Evolutionary conservation across 306 rosid genomes (phyloP).

Genomic region (Cucumis sativus): DNA sequence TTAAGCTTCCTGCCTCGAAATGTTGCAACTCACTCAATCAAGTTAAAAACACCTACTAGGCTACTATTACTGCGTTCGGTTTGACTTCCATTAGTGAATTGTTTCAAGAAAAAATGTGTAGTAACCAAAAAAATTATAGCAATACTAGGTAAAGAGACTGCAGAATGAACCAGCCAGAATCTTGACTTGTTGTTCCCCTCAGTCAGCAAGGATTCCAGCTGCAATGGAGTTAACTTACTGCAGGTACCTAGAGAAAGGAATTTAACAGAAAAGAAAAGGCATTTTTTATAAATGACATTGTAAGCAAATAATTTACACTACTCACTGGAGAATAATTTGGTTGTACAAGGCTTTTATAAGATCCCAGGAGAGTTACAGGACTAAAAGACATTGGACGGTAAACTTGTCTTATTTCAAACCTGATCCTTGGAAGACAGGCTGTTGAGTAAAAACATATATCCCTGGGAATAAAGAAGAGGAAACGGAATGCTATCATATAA

Average conservation of each 20-base stretch:
- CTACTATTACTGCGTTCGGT: neutral
- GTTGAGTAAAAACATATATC: conserved; percentile 62
- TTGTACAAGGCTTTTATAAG: neutral
- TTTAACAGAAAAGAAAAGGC: neutral
- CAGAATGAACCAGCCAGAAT: conserved; percentile 66
- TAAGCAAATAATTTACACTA: neutral
- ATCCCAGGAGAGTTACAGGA: neutral
- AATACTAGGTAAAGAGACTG: conserved; percentile 5
- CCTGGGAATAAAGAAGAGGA: conserved; percentile 31
- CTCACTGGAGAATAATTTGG: neutral
- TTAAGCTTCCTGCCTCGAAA: neutral
- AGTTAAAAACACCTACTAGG: neutral
- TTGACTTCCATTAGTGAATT: neutral
- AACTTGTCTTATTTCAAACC: conserved; percentile 33
- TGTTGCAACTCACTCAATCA: neutral
- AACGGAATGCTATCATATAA: conserved; percentile 6
- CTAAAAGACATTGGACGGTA: neutral
- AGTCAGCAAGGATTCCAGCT: conserved; percentile 71
- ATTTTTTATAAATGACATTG: conserved; percentile 10
- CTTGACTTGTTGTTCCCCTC: conserved; percentile 73
- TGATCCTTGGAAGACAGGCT: conserved; percentile 56
- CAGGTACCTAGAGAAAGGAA: conserved; percentile 35
- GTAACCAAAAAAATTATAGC: neutral
- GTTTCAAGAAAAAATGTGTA: neutral
- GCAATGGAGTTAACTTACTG: conserved; percentile 72